These are phyloP conservation scores for Xylaria venustula DNA, from an alignment of 495 filamentous ascomycete species.

Conservation along the genomic window DNA sequence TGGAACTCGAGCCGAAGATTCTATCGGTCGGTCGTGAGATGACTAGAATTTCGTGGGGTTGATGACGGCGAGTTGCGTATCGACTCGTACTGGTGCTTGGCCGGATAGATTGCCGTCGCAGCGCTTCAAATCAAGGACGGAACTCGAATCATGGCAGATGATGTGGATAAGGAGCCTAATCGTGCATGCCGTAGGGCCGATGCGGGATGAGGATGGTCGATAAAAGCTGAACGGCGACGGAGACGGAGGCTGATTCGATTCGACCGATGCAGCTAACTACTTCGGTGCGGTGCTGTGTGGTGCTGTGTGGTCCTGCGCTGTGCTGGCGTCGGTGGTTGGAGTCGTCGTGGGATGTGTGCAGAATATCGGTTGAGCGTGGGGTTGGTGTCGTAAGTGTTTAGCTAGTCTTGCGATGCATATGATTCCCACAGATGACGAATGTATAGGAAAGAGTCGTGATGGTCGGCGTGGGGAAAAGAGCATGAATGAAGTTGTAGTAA, in stretches of 20 bases:
- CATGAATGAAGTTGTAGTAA: conserved; percentile 8
- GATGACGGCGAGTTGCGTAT: not conserved
- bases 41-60: conserved; percentile 2
- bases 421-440: not conserved
- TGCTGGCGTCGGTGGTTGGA: not conserved
- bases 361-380: not conserved
- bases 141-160: not conserved
- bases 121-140: not conserved
- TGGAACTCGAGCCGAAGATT: conserved; percentile 11
- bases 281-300: no score
- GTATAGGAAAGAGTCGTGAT: not conserved
- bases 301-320: not conserved
- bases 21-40: conserved; percentile 4
- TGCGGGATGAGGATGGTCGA: not conserved
- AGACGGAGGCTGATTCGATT: conserved; percentile 2
- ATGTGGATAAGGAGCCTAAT: not conserved
- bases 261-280: not conserved
- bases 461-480: conserved; percentile 1
- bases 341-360: not conserved
- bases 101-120: conserved; percentile 6
- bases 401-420: not conserved
- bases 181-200: not conserved
- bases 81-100: no score
- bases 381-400: not conserved
- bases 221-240: not conserved